These are phyloP conservation scores for Coprinopsis sp. DNA, from an alignment of 768 basidiomycete species.

Conservation along the genomic window DNA sequence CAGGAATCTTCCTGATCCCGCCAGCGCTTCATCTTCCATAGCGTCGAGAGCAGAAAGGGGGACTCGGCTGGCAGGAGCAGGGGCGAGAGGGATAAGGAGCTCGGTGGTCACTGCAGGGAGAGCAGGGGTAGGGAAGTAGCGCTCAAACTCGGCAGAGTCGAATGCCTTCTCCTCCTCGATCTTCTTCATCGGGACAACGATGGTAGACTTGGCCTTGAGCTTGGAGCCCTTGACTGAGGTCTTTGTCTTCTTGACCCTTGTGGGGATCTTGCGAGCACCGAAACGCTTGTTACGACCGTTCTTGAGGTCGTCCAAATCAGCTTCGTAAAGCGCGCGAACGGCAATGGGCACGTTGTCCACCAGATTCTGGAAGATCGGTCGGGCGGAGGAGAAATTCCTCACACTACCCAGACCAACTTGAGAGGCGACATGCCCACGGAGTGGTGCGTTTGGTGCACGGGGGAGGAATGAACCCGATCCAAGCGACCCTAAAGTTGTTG, in stretches of 20 bases:
- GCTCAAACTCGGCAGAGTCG: constrained; percentile 40
- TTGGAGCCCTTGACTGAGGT: constrained; percentile 8
- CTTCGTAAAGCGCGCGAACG: constrained; percentile 68
- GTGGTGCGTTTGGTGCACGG: constrained; percentile 38
- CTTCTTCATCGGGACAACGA: constrained; percentile 14
- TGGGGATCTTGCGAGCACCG: constrained; percentile 7
- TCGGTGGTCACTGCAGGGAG: constrained; percentile 49
- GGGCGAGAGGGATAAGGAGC: constrained; percentile 73
- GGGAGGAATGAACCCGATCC: constrained; percentile 48
- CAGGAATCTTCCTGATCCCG: constrained; percentile 28
- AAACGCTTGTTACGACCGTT: constrained; percentile 1
- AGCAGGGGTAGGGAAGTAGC: constrained; percentile 51
- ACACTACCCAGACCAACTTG: constrained; percentile 76
- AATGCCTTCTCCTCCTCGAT: constrained; percentile 26
- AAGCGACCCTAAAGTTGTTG: constrained; percentile 31
- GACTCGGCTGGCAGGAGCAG: constrained; percentile 62
- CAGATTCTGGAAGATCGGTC: constrained; percentile 76
- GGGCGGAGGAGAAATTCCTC: constrained; percentile 67
- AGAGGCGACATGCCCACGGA: constrained; percentile 38
- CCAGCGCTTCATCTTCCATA: background rate
- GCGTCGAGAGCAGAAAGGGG: constrained; percentile 42
- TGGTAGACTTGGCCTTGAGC: constrained; percentile 13
- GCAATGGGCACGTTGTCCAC: constrained; percentile 78
- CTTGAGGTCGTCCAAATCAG: constrained; percentile 41
- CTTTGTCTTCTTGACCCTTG: constrained; percentile 1